A percentile compares a stretch with the other conserved stretches of the same genome.
Evolutionary conservation across 352 stramenopile genomes (phyloP).

Genomic region (Globisporangium ultimum): DNA sequence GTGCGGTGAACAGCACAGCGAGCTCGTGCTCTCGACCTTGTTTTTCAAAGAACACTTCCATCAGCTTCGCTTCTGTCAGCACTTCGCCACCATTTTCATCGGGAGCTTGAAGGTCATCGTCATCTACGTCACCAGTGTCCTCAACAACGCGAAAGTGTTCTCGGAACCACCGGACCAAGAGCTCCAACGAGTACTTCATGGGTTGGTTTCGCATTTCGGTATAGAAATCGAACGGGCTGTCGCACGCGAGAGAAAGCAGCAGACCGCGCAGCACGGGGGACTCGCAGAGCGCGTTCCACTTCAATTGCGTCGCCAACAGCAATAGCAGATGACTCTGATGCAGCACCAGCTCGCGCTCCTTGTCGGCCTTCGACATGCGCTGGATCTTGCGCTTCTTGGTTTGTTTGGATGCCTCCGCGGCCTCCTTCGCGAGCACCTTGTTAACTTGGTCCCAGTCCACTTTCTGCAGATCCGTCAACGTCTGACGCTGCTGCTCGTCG

Average conservation of each 20-base stretch:
- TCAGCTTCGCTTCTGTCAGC: conserved; percentile 44
- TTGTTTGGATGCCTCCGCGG: conserved; percentile 11
- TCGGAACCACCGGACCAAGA: conserved; percentile 70
- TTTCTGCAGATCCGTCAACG: conserved; percentile 26
- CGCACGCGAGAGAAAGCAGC: conserved; percentile 55
- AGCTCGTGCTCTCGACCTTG: conserved; percentile 45
- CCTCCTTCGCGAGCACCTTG: conserved; percentile 34
- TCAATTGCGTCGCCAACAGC: conserved; percentile 42
- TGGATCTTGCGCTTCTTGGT: conserved; percentile 30
- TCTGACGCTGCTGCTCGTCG: conserved; percentile 7
- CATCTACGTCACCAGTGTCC: conserved; percentile 4
- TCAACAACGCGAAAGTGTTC: conserved; percentile 33
- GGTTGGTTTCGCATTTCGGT: conserved; percentile 27
- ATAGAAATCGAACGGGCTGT: conserved; percentile 39
- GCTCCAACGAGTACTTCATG: conserved; percentile 51
- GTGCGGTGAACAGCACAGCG: conserved; percentile 52
- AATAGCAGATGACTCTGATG: conserved; percentile 74
- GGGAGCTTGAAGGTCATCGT: neutral
- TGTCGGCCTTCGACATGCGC: conserved; percentile 64
- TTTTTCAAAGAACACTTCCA: conserved; percentile 49
- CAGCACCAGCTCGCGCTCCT: conserved; percentile 50
- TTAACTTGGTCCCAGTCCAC: conserved; percentile 78
- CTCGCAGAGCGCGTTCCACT: conserved; percentile 40
- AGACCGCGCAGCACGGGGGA: conserved; percentile 47
- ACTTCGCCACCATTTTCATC: conserved; percentile 9